Evolutionary conservation across 1,284 basidiomycete genomes (phyloP).

Genomic region (Cryptococcus hybrid): DNA sequence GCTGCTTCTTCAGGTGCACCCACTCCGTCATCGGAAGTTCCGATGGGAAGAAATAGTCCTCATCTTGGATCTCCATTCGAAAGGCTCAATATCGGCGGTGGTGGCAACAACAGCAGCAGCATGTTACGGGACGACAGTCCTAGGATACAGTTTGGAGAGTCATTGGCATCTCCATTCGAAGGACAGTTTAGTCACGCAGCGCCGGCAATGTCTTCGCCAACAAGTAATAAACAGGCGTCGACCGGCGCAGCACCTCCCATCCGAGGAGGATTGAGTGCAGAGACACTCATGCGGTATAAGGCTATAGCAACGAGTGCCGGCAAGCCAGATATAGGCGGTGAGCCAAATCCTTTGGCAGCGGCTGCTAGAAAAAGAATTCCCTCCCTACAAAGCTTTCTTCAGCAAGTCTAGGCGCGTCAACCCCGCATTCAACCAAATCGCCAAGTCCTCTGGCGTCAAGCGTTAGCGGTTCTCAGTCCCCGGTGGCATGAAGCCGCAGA

Average conservation of each 20-base stretch:
- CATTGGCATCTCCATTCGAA: no score
- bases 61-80: constrained; percentile 49
- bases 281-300: constrained; percentile 18
- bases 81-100: constrained; percentile 38
- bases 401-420: neutral
- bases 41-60: constrained; percentile 33
- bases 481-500: constrained; percentile 14
- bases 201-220: no score
- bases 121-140: neutral
- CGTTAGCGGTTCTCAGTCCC: constrained; percentile 9
- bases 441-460: constrained; percentile 18
- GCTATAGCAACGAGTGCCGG: constrained; percentile 13
- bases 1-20: constrained; percentile 49
- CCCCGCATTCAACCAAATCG: constrained; percentile 9
- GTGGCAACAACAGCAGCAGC: constrained; percentile 2
- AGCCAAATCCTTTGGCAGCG: constrained; percentile 9
- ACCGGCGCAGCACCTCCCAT: neutral
- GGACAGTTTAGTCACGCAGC: no score
- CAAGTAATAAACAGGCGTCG: no score
- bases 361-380: constrained; percentile 20
- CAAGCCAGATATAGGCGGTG: constrained; percentile 3
- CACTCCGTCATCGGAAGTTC: constrained; percentile 44
- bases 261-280: constrained; percentile 12
- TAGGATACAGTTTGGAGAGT: no score
- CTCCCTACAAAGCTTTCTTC: constrained; percentile 16